phyloP scores from a whole-genome alignment of 495 filamentous ascomycete species.

The Talaromyces nanjingensis region DNA sequence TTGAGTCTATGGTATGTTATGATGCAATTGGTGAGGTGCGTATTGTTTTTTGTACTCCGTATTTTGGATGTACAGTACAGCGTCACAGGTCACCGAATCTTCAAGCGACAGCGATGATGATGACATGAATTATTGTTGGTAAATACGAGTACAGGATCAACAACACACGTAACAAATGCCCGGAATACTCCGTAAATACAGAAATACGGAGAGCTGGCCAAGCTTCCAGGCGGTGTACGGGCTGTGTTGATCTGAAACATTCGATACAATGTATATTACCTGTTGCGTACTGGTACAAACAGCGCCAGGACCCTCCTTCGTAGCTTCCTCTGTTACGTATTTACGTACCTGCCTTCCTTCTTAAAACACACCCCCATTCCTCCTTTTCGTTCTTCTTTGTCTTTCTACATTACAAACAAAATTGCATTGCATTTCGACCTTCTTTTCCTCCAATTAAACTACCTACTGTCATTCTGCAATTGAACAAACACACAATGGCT shows the following conservation, averaged over 20 bases:
- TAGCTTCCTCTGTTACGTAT: neutral
- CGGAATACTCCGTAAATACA: neutral
- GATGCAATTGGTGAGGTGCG: neutral
- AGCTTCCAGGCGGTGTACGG: neutral
- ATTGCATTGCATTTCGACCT: slow-evolving; percentile 1
- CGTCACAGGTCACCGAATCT: neutral
- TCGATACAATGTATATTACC: neutral
- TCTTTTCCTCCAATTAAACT: neutral
- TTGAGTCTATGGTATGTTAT: neutral
- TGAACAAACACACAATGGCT: slow-evolving; percentile 6
- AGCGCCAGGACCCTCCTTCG: neutral
- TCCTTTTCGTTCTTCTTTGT: neutral
- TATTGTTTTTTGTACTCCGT: neutral
- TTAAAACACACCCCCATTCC: neutral
- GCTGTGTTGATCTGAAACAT: slow-evolving; percentile 4
- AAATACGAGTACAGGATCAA: neutral
- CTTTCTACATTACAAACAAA: neutral
- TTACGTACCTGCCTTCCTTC: neutral
- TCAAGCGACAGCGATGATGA: neutral
- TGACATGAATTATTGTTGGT: neutral
- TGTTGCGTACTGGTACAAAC: neutral
- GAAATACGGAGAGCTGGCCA: neutral
- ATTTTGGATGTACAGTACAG: neutral
- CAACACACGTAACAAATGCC: neutral
- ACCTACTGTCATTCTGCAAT: slow-evolving; percentile 1